A percentile compares a stretch with the other conserved stretches of the same genome.
Evolutionary conservation across 805 yeast species (phyloP).

Genomic region (Hanseniaspora valbyensis): DNA sequence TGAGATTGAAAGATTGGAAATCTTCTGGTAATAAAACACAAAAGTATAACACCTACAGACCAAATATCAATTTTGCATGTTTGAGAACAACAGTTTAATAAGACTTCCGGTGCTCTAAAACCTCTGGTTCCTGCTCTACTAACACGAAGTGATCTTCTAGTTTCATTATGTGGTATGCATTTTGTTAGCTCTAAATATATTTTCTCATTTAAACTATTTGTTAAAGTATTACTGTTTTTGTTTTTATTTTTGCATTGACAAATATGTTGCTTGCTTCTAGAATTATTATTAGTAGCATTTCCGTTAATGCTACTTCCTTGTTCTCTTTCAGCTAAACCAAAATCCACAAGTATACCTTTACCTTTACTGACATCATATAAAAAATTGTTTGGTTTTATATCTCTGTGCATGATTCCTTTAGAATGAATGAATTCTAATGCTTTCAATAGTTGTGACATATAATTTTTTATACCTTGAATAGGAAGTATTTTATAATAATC

Average conservation of each 20-base stretch:
- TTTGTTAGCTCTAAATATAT: conserved; percentile 30
- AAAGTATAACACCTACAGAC: conserved; percentile 83
- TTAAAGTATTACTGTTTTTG: background rate
- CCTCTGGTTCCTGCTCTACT: conserved; percentile 96
- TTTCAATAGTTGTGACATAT: conserved; percentile 66
- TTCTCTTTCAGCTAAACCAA: conserved; percentile 76
- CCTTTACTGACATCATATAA: conserved; percentile 55
- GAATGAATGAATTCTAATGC: conserved; percentile 61
- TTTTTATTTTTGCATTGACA: conserved; percentile 1
- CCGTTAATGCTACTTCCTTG: background rate
- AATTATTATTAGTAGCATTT: background rate
- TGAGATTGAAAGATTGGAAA: conserved; percentile 91
- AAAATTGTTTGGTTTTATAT: conserved; percentile 76
- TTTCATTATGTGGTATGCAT: conserved; percentile 81
- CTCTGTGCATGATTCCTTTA: conserved; percentile 78
- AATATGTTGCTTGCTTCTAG: background rate
- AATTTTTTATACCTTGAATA: conserved; percentile 64
- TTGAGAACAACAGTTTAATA: conserved; percentile 77
- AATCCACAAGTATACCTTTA: conserved; percentile 78
- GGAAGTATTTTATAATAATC: conserved; percentile 74
- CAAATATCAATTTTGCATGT: conserved; percentile 74
- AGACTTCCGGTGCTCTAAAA: conserved; percentile 86
- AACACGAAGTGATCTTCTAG: conserved; percentile 80
- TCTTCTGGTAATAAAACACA: conserved; percentile 64
- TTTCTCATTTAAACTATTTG: conserved; percentile 27